Evolutionary conservation across 2,329 filamentous ascomycete genomes (phyloP).

Genomic region (Akanthomyces dipterigenus): DNA sequence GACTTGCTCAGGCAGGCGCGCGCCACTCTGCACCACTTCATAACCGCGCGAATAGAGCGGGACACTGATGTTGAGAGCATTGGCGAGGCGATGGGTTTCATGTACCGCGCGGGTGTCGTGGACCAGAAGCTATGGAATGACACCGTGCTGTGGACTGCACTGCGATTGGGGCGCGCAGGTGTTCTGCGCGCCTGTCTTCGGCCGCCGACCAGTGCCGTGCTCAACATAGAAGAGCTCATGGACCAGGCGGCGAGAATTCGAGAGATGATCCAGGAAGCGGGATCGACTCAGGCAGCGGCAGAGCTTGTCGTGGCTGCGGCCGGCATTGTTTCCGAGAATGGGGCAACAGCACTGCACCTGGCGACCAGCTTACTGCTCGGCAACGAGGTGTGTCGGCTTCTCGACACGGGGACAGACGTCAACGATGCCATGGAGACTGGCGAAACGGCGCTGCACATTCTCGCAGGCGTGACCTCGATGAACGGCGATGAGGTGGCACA

Average conservation of each 20-base stretch:
- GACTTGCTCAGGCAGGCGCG: not conserved
- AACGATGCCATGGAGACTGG: not conserved
- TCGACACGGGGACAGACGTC: not conserved
- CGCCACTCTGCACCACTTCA: not conserved
- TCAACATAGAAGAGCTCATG: not conserved
- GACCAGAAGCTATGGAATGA: not conserved
- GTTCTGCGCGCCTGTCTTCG: not conserved
- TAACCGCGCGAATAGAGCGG: not conserved
- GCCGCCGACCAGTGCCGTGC: not conserved
- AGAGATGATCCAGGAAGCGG: not conserved
- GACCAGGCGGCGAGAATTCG: not conserved
- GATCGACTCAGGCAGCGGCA: not conserved
- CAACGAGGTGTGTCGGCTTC: not conserved
- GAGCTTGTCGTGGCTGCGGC: not conserved
- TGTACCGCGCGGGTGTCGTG: not conserved
- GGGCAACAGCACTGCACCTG: not conserved
- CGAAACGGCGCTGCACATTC: not conserved
- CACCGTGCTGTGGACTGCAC: not conserved
- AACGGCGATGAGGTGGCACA: not conserved
- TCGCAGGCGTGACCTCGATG: not conserved
- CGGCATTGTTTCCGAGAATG: not conserved
- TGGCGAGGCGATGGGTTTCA: not conserved
- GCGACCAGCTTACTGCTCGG: not conserved
- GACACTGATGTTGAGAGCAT: not conserved
- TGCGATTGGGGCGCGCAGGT: not conserved